Evolutionary conservation across 306 rosid species (phyloP), one percentile per base, ranked within the genome.

Genomic region (Benincasa hispida): DNA sequence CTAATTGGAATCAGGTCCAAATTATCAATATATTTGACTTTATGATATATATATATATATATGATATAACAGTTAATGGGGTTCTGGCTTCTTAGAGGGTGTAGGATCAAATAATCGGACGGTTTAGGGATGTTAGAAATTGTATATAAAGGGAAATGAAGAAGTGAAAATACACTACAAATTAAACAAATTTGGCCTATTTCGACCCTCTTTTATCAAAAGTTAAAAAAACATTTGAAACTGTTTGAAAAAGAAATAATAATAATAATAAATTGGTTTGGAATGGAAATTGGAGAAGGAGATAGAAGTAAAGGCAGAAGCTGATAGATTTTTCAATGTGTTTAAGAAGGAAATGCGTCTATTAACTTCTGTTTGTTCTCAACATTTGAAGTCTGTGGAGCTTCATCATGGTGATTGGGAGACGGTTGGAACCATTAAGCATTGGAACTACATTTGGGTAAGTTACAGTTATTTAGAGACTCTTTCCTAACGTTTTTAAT

Each of bases 381-480:
- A 62, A 25, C 35, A 62, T 11, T 19, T 77, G 34, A 72, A 77
- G 12, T 45, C 48, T 14, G 35, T 62, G 5, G 35, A 63, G 22
- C 22, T 77, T 6, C 80, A 61, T n/a, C 63, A 63, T 42, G 80
- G 80, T 51, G 75, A 77, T 32, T 77, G 75, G 80, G 74, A 77
- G 8, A 57, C 80, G 10, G 3, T 41, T 5, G 75, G 80, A 8
- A 48, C 79, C 17, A 32, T 77, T 61, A 62, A 62, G 62, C 60
- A 39, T 17, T 77, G 80, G 80, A 45, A 61, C 14, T 77, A 59
- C 50, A 22, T 42, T 14, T 76, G 5, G 79, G 79, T 76, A 45
- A n/a, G n/a, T n/a, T n/a, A n/a, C n/a, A 24, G 21, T 37, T 37
- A 37, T 37, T 6, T 37, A 6, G 9, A 7, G 9, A 37, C 9